phyloP scores from a whole-genome alignment of 2,329 filamentous ascomycete species.

The Nannizziopsis barbatae region DNA sequence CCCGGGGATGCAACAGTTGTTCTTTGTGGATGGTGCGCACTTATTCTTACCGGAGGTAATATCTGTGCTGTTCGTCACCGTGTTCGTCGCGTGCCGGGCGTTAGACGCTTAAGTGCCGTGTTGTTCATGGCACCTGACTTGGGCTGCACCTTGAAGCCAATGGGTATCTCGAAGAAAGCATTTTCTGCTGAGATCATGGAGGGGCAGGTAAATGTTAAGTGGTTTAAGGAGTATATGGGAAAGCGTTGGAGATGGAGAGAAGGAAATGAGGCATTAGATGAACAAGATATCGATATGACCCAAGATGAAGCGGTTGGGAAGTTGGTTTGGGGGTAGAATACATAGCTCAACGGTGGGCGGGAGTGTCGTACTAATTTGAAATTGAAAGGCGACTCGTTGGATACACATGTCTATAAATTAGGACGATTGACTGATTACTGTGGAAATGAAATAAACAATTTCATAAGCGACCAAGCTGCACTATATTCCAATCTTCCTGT shows the following conservation, averaged over 20 bases:
- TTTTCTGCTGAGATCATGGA: not conserved
- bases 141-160: too few relatives aligned
- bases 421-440: too few relatives aligned
- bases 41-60: too few relatives aligned
- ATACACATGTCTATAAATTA: too few relatives aligned
- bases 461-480: too few relatives aligned
- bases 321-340: not conserved
- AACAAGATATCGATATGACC: not conserved
- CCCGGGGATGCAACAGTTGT: too few relatives aligned
- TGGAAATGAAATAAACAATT: too few relatives aligned
- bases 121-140: not conserved
- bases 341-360: not conserved
- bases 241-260: not conserved
- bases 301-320: conserved; percentile 1
- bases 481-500: too few relatives aligned
- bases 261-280: conserved; percentile 4
- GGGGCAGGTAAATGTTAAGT: not conserved
- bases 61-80: not conserved
- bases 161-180: not conserved
- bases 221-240: not conserved
- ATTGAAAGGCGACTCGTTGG: too few relatives aligned
- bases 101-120: not conserved
- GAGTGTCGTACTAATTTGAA: too few relatives aligned
- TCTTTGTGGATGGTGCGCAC: too few relatives aligned
- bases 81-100: not conserved